Evolutionary conservation across 1,284 basidiomycete species (phyloP).

Genomic region (Gomphus bonarii): DNA sequence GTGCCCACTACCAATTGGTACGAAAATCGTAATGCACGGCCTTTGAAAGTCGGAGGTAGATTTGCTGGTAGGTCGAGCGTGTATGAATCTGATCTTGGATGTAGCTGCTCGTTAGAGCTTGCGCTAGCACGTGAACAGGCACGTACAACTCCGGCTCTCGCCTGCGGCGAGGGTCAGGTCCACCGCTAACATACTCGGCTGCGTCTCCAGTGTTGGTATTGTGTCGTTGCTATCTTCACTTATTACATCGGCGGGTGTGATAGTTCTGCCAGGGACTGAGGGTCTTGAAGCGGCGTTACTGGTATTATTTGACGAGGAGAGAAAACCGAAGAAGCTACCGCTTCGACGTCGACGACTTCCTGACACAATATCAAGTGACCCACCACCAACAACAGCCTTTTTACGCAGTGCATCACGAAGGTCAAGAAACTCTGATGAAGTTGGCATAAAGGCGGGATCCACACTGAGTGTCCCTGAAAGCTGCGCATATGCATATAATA

Average conservation of each 20-base stretch:
- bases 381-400: constrained; percentile 52
- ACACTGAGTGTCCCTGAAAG: constrained; percentile 58
- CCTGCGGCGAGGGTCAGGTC: constrained; percentile 72
- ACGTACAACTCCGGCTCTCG: constrained; percentile 73
- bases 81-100: constrained; percentile 55
- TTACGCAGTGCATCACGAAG: constrained; percentile 42
- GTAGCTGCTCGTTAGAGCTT: not conserved
- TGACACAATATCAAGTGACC: constrained; percentile 65
- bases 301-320: constrained; percentile 14
- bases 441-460: constrained; percentile 12
- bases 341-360: not conserved
- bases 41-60: constrained; percentile 85
- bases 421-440: constrained; percentile 22
- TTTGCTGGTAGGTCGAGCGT: constrained; percentile 63
- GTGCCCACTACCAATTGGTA: constrained; percentile 86
- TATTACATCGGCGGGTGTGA: constrained; percentile 23
- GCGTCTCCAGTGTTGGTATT: constrained; percentile 73
- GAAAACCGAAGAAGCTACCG: constrained; percentile 15
- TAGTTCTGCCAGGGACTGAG: constrained; percentile 16
- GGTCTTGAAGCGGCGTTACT: constrained; percentile 16
- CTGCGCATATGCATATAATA: constrained; percentile 85
- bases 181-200: constrained; percentile 76
- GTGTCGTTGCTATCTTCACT: constrained; percentile 53
- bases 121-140: constrained; percentile 5
- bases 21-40: constrained; percentile 74